A percentile compares a stretch with the other conserved stretches of the same genome.
These are phyloP conservation scores for Colletotrichum echinochloae DNA, from an alignment of 2,329 filamentous ascomycete species.

Conservation along the genomic window DNA sequence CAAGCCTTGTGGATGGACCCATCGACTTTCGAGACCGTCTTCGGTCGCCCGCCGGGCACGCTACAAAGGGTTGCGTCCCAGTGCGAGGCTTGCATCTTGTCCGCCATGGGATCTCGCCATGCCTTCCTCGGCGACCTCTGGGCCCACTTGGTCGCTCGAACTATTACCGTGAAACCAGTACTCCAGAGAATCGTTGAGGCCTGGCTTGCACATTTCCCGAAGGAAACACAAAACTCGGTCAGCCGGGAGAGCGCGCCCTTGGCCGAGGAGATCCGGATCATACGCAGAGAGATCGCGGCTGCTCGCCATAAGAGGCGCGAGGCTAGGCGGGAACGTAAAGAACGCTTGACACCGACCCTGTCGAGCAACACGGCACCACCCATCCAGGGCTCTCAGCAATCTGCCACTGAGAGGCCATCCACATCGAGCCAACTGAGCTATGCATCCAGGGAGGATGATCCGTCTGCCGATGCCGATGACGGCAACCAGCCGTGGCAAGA, in stretches of 20 bases:
- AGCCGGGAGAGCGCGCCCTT: slow-evolving; percentile 27
- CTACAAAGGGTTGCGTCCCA: slow-evolving; percentile 48
- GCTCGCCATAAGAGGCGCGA: slow-evolving; percentile 37
- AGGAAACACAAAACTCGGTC: slow-evolving; percentile 12
- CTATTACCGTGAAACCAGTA: slow-evolving; percentile 48
- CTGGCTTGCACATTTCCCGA: slow-evolving; percentile 55
- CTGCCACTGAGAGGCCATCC: background rate
- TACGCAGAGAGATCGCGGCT: slow-evolving; percentile 21
- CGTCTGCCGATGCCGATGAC: slow-evolving; percentile 8
- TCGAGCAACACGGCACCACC: slow-evolving; percentile 1
- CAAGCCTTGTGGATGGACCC: slow-evolving; percentile 55
- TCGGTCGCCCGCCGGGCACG: slow-evolving; percentile 46
- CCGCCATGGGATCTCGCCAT: slow-evolving; percentile 58
- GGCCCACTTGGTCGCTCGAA: slow-evolving; percentile 56
- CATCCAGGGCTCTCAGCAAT: background rate
- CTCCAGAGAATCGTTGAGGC: slow-evolving; percentile 56
- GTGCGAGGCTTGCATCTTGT: slow-evolving; percentile 67
- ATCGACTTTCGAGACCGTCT: slow-evolving; percentile 51
- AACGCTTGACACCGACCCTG: background rate
- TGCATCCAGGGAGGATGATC: background rate
- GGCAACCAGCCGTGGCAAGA: slow-evolving; percentile 8
- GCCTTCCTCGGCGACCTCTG: slow-evolving; percentile 59
- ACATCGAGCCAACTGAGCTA: background rate
- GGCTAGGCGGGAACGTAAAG: background rate
- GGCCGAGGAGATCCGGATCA: slow-evolving; percentile 20